A percentile compares a stretch with the other conserved stretches of the same genome.
Evolutionary conservation across 2,329 filamentous ascomycete genomes (phyloP).

Genomic region (Fusarium torulosum): DNA sequence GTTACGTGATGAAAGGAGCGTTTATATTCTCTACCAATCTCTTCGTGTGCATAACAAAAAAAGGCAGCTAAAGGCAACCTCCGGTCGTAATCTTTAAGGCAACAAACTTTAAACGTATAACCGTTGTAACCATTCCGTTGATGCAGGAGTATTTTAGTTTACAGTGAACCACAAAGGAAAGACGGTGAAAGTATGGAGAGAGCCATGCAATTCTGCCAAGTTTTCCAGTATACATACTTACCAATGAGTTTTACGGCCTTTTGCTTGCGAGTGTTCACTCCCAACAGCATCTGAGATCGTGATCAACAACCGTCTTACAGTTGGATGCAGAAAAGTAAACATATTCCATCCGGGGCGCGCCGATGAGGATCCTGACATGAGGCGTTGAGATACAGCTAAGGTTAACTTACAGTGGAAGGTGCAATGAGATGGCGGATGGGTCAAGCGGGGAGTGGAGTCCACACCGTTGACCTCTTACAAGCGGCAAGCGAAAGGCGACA

Average conservation of each 20-base stretch:
- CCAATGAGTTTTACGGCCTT: not conserved
- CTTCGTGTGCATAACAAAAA: not conserved
- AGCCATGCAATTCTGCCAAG: not conserved
- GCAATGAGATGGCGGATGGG: slow-evolving; percentile 12
- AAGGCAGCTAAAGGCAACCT: not conserved
- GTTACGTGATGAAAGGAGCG: not conserved
- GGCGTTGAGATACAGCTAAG: slow-evolving; percentile 3
- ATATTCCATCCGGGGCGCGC: not conserved
- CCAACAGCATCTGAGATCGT: not conserved
- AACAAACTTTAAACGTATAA: not conserved
- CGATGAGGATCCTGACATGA: slow-evolving; percentile 15
- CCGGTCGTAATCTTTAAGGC: not conserved
- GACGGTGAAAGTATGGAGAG: not conserved
- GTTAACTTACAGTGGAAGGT: slow-evolving; percentile 18
- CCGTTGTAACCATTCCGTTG: not conserved
- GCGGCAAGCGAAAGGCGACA: slow-evolving; percentile 19
- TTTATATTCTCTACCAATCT: slow-evolving; percentile 1
- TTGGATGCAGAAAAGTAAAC: not conserved
- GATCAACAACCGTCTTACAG: not conserved
- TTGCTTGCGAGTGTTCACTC: not conserved
- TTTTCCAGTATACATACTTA: not conserved
- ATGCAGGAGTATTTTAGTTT: no score
- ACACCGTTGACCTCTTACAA: slow-evolving; percentile 27
- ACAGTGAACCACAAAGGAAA: no score
- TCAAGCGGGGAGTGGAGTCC: slow-evolving; percentile 15